Evolutionary conservation across 1,284 basidiomycete genomes (phyloP).

Genomic region (Psilocybe mexicana): DNA sequence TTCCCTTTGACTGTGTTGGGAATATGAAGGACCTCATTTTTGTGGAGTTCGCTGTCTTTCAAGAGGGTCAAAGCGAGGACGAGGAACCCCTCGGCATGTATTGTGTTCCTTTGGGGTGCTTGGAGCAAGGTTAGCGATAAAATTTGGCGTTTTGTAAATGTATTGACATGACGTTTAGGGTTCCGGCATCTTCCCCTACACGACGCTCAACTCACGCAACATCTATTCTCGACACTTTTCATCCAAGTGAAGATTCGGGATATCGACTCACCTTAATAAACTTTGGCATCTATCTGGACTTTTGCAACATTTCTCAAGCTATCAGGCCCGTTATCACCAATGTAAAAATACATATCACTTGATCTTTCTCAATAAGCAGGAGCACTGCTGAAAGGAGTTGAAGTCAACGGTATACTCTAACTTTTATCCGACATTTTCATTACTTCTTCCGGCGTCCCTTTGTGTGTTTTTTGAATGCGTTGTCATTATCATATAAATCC

Average conservation of each 20-base stretch:
- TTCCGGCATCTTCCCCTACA: slow-evolving; percentile 88
- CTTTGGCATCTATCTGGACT: neutral
- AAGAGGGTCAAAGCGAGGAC: slow-evolving; percentile 60
- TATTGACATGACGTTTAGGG: slow-evolving; percentile 45
- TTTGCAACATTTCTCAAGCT: neutral
- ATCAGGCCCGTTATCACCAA: neutral
- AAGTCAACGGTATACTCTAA: neutral
- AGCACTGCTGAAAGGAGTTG: neutral
- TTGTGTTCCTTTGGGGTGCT: slow-evolving; percentile 63
- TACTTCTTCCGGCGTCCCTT: neutral
- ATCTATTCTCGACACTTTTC: slow-evolving; percentile 89
- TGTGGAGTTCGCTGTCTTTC: slow-evolving; percentile 68
- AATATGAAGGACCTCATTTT: slow-evolving; percentile 81
- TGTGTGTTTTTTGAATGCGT: neutral
- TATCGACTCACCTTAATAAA: slow-evolving; percentile 4
- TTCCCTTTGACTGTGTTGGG: slow-evolving; percentile 72
- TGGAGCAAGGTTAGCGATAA: slow-evolving; percentile 61
- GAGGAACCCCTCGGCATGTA: slow-evolving; percentile 69
- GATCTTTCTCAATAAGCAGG: neutral
- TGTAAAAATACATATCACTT: neutral
- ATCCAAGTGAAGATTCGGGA: slow-evolving; percentile 47
- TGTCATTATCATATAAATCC: neutral
- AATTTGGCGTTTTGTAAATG: neutral
- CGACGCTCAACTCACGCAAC: slow-evolving; percentile 81
- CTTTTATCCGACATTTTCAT: neutral